These are phyloP conservation scores for Rhynchospora breviuscula DNA, from an alignment of 176 grass and related monocot species.

Conservation along the genomic window DNA sequence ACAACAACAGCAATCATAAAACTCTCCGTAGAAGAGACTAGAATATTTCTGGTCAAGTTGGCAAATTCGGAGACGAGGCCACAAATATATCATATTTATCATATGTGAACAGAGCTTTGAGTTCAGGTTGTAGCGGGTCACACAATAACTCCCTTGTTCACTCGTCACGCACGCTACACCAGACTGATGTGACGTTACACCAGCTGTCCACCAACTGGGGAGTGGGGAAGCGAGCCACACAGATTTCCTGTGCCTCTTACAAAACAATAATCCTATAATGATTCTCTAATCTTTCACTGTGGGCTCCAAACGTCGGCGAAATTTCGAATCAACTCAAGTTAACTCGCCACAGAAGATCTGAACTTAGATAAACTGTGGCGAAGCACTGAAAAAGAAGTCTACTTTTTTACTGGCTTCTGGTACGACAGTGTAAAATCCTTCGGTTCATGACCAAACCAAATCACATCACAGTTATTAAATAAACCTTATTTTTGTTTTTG, in stretches of 20 bases:
- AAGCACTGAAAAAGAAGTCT: background rate
- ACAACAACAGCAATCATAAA: no score
- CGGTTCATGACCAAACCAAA: background rate
- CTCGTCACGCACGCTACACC: background rate
- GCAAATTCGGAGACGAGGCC: background rate
- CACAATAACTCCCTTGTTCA: background rate
- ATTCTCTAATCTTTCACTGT: background rate
- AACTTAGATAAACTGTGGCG: background rate
- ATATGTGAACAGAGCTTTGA: background rate
- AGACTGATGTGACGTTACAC: background rate
- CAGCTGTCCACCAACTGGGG: background rate
- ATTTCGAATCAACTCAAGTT: no score
- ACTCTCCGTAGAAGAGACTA: no score
- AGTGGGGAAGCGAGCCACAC: background rate
- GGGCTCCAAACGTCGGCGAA: no score
- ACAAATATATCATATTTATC: background rate
- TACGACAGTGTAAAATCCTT: background rate
- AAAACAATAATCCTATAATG: background rate
- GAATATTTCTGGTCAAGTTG: background rate
- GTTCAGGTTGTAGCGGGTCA: background rate
- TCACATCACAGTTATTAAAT: constrained; percentile 4
- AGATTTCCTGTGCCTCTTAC: background rate
- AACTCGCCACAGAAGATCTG: background rate
- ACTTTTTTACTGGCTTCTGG: background rate
- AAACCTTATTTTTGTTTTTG: background rate